A percentile compares a stretch with the other conserved stretches of the same genome.
These are phyloP conservation scores for Poa pratensis DNA, from an alignment of 176 grass and related monocot genomes.

Conservation along the genomic window DNA sequence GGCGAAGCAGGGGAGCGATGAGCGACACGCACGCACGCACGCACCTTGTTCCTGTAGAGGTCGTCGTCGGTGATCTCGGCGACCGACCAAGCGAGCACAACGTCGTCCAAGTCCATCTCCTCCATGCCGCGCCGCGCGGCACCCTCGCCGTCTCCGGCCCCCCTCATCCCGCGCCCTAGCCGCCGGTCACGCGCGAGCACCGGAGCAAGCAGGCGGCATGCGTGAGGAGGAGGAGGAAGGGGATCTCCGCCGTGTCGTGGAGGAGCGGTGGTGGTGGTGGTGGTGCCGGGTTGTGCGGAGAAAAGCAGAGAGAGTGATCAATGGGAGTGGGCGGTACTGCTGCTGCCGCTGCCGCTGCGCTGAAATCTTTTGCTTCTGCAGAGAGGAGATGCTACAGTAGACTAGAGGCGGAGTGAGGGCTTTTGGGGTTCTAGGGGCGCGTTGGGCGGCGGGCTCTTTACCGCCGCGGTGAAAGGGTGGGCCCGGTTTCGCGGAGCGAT, in stretches of 20 bases:
- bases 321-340: neutral
- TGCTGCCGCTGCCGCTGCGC: neutral
- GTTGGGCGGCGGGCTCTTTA: neutral
- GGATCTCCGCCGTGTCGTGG: neutral
- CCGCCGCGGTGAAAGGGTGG: neutral
- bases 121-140: neutral
- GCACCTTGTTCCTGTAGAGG: constrained; percentile 46
- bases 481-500: neutral
- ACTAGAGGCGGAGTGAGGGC: neutral
- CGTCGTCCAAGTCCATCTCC: constrained; percentile 42
- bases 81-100: constrained; percentile 67
- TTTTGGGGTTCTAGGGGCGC: neutral
- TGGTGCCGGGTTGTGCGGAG: neutral
- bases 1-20: no score
- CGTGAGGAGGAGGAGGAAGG: constrained; percentile 4
- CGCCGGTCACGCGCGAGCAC: neutral
- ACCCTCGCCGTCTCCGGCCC: neutral
- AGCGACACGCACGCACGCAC: neutral
- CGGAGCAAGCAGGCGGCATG: constrained; percentile 15
- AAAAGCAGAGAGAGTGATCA: constrained; percentile 7
- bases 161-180: neutral
- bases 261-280: neutral
- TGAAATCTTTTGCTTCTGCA: neutral
- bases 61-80: constrained; percentile 38
- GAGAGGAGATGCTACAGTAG: neutral